A percentile compares a stretch with the other conserved stretches of the same genome.
These are phyloP conservation scores for Orbilia javanica DNA, from an alignment of 2,329 filamentous ascomycete genomes.

Conservation along the genomic window DNA sequence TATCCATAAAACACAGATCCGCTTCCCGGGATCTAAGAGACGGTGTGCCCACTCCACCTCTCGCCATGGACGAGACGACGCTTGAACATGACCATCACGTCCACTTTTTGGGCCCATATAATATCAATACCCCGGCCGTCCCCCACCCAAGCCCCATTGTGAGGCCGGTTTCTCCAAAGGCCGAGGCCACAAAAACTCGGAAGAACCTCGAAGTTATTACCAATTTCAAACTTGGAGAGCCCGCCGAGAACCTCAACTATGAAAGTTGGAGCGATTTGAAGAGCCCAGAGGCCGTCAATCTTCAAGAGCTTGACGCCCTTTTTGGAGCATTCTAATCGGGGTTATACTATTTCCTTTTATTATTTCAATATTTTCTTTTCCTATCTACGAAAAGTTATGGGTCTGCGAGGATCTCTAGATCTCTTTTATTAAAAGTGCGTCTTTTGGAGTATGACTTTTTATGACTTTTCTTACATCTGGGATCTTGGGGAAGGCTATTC, in stretches of 20 bases:
- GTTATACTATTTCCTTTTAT: constrained; percentile 8
- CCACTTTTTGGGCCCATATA: constrained; percentile 68
- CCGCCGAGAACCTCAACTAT: constrained; percentile 68
- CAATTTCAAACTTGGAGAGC: constrained; percentile 60
- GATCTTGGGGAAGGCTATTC: constrained; percentile 27
- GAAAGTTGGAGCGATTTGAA: constrained; percentile 69
- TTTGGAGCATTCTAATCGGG: constrained; percentile 69
- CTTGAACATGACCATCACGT: constrained; percentile 66
- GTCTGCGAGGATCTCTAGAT: constrained; percentile 40
- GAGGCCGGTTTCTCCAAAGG: constrained; percentile 47
- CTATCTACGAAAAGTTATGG: constrained; percentile 30
- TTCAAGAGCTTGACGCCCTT: constrained; percentile 91
- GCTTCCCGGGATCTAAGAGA: constrained; percentile 60
- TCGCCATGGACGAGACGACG: constrained; percentile 71
- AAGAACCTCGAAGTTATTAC: constrained; percentile 54
- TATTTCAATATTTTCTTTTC: background rate
- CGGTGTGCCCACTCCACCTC: constrained; percentile 53
- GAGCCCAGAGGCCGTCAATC: constrained; percentile 87
- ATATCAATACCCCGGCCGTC: constrained; percentile 64
- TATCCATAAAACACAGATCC: constrained; percentile 70
- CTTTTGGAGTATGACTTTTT: constrained; percentile 51
- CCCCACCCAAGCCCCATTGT: constrained; percentile 53
- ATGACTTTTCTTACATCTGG: constrained; percentile 33
- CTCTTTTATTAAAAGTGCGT: constrained; percentile 43
- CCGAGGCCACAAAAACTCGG: constrained; percentile 31